Percentiles rank a stretch among this genome's conserved stretches.
Evolutionary conservation across 169 alveolate genomes (phyloP).

Genomic region (Theileria luwenshuni): DNA sequence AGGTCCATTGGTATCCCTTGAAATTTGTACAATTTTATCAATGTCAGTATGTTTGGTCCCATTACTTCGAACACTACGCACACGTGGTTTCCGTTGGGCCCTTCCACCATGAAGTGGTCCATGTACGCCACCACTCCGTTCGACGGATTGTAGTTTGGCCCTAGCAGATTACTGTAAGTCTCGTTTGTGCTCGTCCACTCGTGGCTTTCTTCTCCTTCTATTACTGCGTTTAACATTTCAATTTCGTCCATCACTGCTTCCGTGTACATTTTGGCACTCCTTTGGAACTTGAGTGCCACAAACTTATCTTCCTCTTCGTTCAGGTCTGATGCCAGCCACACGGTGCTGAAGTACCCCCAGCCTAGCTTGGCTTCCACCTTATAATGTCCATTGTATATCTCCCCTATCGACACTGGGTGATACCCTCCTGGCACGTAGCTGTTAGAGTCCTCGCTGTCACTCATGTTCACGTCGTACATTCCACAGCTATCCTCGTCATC

Average conservation of each 20-base stretch:
- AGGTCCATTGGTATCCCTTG: conserved; percentile 94
- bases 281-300: conserved; percentile 97
- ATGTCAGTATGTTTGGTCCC: conserved; percentile 96
- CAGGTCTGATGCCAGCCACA: conserved; percentile 96
- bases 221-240: conserved; percentile 88
- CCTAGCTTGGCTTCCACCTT: conserved; percentile 96
- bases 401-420: conserved; percentile 95
- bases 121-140: conserved; percentile 91
- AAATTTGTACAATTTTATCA: conserved; percentile 93
- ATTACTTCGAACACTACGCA: conserved; percentile 98
- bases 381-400: conserved; percentile 90
- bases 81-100: conserved; percentile 97
- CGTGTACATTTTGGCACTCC: conserved; percentile 93
- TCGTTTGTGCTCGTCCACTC: conserved; percentile 80
- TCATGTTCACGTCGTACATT: conserved; percentile 29
- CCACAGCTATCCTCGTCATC: conserved; percentile 19
- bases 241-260: conserved; percentile 99
- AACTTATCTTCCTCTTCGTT: conserved; percentile 82
- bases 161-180: conserved; percentile 56
- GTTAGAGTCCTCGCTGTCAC: conserved; percentile 58
- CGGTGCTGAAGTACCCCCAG: conserved; percentile 99
- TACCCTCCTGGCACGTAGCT: conserved; percentile 86
- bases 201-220: conserved; percentile 69
- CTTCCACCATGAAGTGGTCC: conserved; percentile 92
- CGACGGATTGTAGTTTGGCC: conserved; percentile 68